A percentile compares a stretch with the other conserved stretches of the same genome.
Conservation (phyloP, 495 filamentous ascomycete species). For the Neurospora sp. region DNA sequence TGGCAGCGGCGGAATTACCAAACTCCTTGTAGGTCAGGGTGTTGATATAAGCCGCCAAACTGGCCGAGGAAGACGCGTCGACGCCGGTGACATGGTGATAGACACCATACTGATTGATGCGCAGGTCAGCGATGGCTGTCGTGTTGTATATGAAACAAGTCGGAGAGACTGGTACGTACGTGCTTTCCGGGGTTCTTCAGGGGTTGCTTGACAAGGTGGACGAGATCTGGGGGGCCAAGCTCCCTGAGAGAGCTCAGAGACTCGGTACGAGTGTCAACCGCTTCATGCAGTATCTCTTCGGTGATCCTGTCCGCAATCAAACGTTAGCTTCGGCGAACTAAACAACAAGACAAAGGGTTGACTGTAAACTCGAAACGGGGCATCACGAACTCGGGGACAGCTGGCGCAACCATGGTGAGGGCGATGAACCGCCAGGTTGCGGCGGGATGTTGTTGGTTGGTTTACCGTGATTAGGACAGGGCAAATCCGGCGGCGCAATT, state of each 20-base stretch:
- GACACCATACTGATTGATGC: constrained; percentile 58
- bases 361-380: constrained; percentile 7
- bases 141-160: neutral
- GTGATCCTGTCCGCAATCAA: constrained; percentile 52
- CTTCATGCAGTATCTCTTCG: constrained; percentile 80
- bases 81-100: constrained; percentile 98
- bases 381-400: constrained; percentile 71
- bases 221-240: constrained; percentile 89
- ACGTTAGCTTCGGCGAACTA: constrained; percentile 11
- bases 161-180: constrained; percentile 30
- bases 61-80: constrained; percentile 94
- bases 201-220: constrained; percentile 87
- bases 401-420: constrained; percentile 71
- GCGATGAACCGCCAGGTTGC: neutral
- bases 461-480: neutral
- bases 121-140: constrained; percentile 9
- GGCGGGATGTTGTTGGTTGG: neutral
- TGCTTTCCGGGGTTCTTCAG: constrained; percentile 52
- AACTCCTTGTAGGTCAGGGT: constrained; percentile 83
- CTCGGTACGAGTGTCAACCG: constrained; percentile 83
- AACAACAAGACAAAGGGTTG: neutral
- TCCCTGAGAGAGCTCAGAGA: constrained; percentile 74
- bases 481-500: neutral
- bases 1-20: constrained; percentile 65
- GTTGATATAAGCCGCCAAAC: constrained; percentile 95